A percentile compares a stretch with the other conserved stretches of the same genome.
Evolutionary conservation across 2,329 filamentous ascomycete genomes (phyloP).

Genomic region (Phoma sp.): DNA sequence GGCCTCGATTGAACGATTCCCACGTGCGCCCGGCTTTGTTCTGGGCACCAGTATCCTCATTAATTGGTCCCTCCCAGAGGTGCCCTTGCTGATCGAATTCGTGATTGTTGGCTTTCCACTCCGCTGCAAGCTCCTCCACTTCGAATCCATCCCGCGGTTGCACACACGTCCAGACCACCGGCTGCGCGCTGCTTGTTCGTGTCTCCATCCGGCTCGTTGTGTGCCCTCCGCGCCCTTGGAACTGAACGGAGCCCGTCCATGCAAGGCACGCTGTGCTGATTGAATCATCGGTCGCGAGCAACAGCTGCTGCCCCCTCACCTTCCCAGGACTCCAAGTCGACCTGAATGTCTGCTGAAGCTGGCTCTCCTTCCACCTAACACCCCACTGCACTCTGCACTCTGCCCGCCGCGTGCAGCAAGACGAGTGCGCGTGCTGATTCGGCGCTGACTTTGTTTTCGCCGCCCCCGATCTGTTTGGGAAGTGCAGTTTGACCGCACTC

Average conservation of each 20-base stretch:
- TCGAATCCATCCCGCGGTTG: slow-evolving; percentile 34
- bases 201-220: slow-evolving; percentile 28
- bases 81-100: slow-evolving; percentile 20
- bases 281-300: slow-evolving; percentile 34
- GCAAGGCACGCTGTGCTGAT: slow-evolving; percentile 46
- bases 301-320: slow-evolving; percentile 28
- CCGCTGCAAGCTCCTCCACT: slow-evolving; percentile 28
- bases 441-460: slow-evolving; percentile 27
- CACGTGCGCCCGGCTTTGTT: slow-evolving; percentile 43
- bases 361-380: slow-evolving; percentile 5
- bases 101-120: slow-evolving; percentile 28
- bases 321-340: slow-evolving; percentile 25
- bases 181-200: slow-evolving; percentile 34
- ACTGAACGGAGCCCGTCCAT: slow-evolving; percentile 36
- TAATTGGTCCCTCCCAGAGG: slow-evolving; percentile 37
- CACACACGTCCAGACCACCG: slow-evolving; percentile 40
- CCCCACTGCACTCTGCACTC: slow-evolving; percentile 7
- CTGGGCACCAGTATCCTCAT: slow-evolving; percentile 34
- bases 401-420: slow-evolving; percentile 3
- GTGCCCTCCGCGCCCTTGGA: slow-evolving; percentile 34
- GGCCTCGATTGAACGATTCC: slow-evolving; percentile 50
- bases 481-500: slow-evolving; percentile 24
- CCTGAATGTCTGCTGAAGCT: slow-evolving; percentile 17
- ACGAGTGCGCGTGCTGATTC: slow-evolving; percentile 5
- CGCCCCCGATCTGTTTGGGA: slow-evolving; percentile 23